Base-by-base conservation (phyloP, 2,329 filamentous ascomycete species). In the Thielaviopsis euricoi region DNA sequence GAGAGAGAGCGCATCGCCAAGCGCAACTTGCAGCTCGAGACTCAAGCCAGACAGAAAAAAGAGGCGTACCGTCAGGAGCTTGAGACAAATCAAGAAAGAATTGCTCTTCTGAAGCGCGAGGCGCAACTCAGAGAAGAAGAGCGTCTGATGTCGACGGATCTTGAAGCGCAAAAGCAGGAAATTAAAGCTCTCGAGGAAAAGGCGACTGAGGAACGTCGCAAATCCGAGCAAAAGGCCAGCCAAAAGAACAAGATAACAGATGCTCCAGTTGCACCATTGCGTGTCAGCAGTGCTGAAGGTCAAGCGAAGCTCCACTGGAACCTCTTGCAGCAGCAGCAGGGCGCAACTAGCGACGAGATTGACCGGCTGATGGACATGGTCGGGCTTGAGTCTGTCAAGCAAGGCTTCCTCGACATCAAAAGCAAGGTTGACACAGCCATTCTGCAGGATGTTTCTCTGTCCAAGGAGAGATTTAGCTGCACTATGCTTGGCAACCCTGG, bases 401-500 rank as follows among this genome's bases (percentile, higher is more conserved):
- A 72, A 1, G 66, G 80, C 13, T 79, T 89, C 23, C 68, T 90
- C 0, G 64, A 65, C 0, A 80, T 86, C 65, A 88, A 88, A 62
- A 68, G 71, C 0, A 79, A 74, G 50, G 74, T 88, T 0, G 84
- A 89, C 46, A 79, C 75, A 0, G 68, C 73, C 0, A 63, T 81
- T 0, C 73, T 81, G 0, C 86, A 89, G 65, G 70, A 71, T 0
- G 68, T 79, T 0, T 73, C 80, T 1, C 65, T 86, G 0, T 71
- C 68, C 0, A 68, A 71, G 0, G 82, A 88, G 60, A 71, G 86
- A 1, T 81, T 85, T 55, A 78, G 57, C 53, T 60, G 56, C 26
- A 37, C 50, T 17, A 68, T 90, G 2, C 69, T 89, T 0, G 86
- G 86, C 0, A 90, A 89, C 63, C 86, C 86, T 0, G 86, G 87